phyloP scores from a whole-genome alignment of 352 stramenopile species.

The Globisporangium spiculum region DNA sequence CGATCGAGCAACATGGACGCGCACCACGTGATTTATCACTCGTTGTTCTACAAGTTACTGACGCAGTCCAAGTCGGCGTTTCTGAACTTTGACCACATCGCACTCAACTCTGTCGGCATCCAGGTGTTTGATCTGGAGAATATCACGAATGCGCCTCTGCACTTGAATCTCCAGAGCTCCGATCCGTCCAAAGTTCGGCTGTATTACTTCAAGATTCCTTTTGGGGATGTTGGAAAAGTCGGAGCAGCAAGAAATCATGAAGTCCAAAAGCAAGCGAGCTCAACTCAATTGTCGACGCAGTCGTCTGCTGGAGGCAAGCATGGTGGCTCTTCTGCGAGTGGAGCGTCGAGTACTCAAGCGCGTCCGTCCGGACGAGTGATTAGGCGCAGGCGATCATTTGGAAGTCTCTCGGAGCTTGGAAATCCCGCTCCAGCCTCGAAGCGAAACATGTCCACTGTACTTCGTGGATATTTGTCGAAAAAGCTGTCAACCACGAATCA shows the following conservation, averaged over 20 bases:
- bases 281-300: slow-evolving; percentile 4
- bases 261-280: slow-evolving; percentile 11
- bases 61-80: slow-evolving; percentile 84
- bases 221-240: slow-evolving; percentile 26
- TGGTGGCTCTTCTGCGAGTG: slow-evolving; percentile 2
- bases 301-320: slow-evolving; percentile 14
- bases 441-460: slow-evolving; percentile 33
- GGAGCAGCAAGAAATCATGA: slow-evolving; percentile 20
- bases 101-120: slow-evolving; percentile 81
- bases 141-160: slow-evolving; percentile 79
- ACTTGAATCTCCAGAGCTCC: slow-evolving; percentile 77
- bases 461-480: slow-evolving; percentile 62
- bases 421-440: slow-evolving; percentile 34
- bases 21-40: slow-evolving; percentile 90
- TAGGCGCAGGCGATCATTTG: slow-evolving; percentile 66
- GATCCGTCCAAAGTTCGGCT: slow-evolving; percentile 68
- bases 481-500: slow-evolving; percentile 19
- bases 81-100: slow-evolving; percentile 85
- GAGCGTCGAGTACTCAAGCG: slow-evolving; percentile 8
- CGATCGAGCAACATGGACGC: slow-evolving; percentile 90
- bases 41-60: slow-evolving; percentile 87
- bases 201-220: slow-evolving; percentile 62
- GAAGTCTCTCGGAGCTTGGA: slow-evolving; percentile 58
- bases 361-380: slow-evolving; percentile 39
- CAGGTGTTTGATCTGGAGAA: slow-evolving; percentile 90